Conservation (phyloP, 352 stramenopile species). For the Phytophthora sp. region DNA sequence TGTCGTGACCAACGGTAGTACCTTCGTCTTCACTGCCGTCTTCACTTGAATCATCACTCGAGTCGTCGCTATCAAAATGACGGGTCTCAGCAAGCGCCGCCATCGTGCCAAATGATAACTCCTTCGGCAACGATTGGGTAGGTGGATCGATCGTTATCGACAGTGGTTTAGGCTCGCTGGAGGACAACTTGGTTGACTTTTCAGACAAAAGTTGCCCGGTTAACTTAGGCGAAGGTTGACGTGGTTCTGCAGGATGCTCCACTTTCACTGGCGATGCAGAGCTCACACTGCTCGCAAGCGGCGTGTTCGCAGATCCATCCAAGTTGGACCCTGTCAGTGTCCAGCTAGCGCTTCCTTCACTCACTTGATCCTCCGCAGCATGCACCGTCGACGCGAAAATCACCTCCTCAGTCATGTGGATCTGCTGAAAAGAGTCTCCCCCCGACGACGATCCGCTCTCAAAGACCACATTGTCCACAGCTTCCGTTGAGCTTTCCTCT, state of each 20-base stretch:
- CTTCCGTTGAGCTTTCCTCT: conserved; percentile 1
- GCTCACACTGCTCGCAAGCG: conserved; percentile 19
- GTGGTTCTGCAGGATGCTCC: not conserved
- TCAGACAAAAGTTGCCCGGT: not conserved
- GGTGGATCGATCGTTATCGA: conserved; percentile 2
- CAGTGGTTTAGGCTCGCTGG: not conserved
- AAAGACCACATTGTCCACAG: conserved; percentile 16
- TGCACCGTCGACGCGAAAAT: not conserved
- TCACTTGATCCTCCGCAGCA: conserved; percentile 15
- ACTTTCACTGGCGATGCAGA: conserved; percentile 13
- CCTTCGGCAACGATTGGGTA: conserved; percentile 1
- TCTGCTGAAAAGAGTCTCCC: conserved; percentile 25
- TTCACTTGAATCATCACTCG: conserved; percentile 26
- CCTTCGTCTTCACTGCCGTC: conserved; percentile 7
- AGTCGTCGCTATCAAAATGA: conserved; percentile 40
- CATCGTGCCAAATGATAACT: conserved; percentile 33
- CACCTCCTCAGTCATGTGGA: conserved; percentile 15
- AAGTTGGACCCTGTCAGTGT: conserved; percentile 24
- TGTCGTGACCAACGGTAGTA: not conserved
- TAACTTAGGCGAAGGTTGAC: not conserved
- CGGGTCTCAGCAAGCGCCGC: conserved; percentile 23
- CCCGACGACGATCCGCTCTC: conserved; percentile 12
- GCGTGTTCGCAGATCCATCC: conserved; percentile 6
- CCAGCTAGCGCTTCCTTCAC: conserved; percentile 21
- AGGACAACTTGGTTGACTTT: not conserved